Conservation (phyloP, 2,329 filamentous ascomycete species). For the Ophiosphaerella korrae region DNA sequence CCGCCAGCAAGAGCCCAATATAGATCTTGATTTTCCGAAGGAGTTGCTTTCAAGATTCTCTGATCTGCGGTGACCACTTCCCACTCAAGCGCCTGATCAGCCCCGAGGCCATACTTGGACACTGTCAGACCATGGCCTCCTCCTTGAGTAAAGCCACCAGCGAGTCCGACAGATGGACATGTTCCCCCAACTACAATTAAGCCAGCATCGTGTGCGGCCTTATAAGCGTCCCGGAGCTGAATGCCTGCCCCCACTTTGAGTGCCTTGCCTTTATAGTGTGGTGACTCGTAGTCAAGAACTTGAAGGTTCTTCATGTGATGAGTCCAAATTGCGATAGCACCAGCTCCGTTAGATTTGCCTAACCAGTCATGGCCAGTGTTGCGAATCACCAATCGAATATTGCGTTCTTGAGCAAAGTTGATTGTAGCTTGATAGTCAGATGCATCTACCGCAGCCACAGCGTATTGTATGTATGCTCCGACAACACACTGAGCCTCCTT, state of each 20-base stretch:
- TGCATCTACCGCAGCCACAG: too few relatives aligned
- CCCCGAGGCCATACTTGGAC: slow-evolving; percentile 46
- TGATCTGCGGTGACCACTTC: slow-evolving; percentile 31
- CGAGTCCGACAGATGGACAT: slow-evolving; percentile 53
- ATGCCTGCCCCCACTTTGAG: slow-evolving; percentile 36
- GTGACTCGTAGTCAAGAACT: slow-evolving; percentile 11
- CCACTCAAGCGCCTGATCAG: slow-evolving; percentile 28
- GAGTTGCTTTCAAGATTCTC: slow-evolving; percentile 23
- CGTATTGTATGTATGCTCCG: too few relatives aligned
- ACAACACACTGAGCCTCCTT: too few relatives aligned
- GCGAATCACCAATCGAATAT: slow-evolving; percentile 35
- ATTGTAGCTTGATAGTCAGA: slow-evolving; percentile 19
- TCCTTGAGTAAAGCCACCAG: slow-evolving; percentile 40
- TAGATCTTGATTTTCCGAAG: slow-evolving; percentile 22
- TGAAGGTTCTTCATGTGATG: slow-evolving; percentile 27
- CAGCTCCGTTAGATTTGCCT: slow-evolving; percentile 21
- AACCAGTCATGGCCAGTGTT: slow-evolving; percentile 40
- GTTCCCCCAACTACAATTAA: slow-evolving; percentile 27
- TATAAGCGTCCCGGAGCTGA: slow-evolving; percentile 25
- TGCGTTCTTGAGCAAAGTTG: slow-evolving; percentile 25
- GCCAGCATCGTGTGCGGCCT: slow-evolving; percentile 20
- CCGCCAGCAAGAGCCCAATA: slow-evolving; percentile 38
- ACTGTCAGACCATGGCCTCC: slow-evolving; percentile 61
- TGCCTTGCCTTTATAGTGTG: slow-evolving; percentile 21
- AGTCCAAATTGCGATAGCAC: slow-evolving; percentile 24